Base-by-base conservation (phyloP, 805 yeast genomes). In the Kuraishia cidri region DNA sequence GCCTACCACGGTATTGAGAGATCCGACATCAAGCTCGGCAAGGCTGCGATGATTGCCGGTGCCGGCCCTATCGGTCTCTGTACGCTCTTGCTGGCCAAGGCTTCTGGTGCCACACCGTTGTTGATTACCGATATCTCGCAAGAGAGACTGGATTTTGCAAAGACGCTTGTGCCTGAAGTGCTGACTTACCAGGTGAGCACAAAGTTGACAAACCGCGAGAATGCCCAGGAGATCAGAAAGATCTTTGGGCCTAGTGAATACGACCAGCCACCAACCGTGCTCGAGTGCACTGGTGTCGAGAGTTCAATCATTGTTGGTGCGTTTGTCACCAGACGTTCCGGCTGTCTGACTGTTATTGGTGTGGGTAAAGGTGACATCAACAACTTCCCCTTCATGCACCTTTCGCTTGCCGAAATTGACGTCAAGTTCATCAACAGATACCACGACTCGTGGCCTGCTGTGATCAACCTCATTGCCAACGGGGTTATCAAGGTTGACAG, bases 51-150 rank as follows among this genome's bases (percentile, higher is more conserved):
- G 29, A 55, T 72, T 33, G 60, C 66, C 26, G 79, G 79, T 33
- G 75, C 76, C 12, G 78, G 79, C 15, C 78, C 79, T n/a, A 72
- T 72, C 41, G 79, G 79, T 11, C 50, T 72, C 21, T 60, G 67
- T 26, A 50, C 71, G 17, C 60, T 73, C 31, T 40, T 63, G 4
- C 47, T 69, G 30, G 74, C 75, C 8, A 56, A 62, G 22, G 75
- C 75, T 10, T 58, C 67, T 2, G 79, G 79, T 16, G 73, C 74
- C 4, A 56, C 66, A 21, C 77, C 77, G 20, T 40, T 72, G 12
- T 64, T 61, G 13, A 66, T 71, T 41, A 66, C 75, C 4, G 78
- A 72, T 46, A 47, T 72, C 26, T 54, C 62, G 32, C 52, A 50
- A 15, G 54, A 56, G 29, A 59, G 77, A 36, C 53, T 72, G 31